Evolutionary conservation across 345 rosid genomes (phyloP), one percentile per base, ranked within the genome.

Genomic region (Sonneratia caseolaris): DNA sequence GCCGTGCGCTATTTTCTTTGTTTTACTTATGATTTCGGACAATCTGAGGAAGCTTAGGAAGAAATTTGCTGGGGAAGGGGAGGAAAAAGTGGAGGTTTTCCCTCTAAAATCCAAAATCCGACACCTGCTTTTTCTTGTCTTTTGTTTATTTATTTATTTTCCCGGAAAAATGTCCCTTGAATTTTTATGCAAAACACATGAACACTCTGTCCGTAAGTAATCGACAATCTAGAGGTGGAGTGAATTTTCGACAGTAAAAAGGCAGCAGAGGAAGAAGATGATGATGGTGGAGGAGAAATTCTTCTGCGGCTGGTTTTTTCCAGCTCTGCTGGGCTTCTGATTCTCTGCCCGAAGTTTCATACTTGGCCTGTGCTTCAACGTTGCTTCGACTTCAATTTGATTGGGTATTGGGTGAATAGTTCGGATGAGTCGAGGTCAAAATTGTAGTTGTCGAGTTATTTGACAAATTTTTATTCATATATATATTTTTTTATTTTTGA

Each of bases 1-100:
- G 27, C 69, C 7, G 43, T 4, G 43, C 7, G 5, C 9, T 40
- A 4, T 40, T 27, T 53, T 22, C 37, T 56, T 74, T n/a, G 36
- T 45, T 68, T 69, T 68, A 68, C 70, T 16, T 65, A 64, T 49
- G 59, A 64, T 27, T 74, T 74, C 73, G 64, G 77, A 74, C 73
- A 3, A 42, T 4, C 45, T 1, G 45, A 42, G 70, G 78, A 75
- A 70, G 71, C 73, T 70, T 70, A 70, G 78, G 66, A 70, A 70
- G 53, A 72, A 66, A 75, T 48, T 75, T 70, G 71, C 49, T 22
- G 51, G 22, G 37, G 43, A 62, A 16, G 27, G 24, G 45, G 47
- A 42, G 10, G 64, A 32, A 18, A 53, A 72, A 64, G 21, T 7
- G 42, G 16, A 45, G 36, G n/a, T 55, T 45, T 43, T 51, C 62